A percentile compares a stretch with the other conserved stretches of the same genome.
These are phyloP conservation scores for Groenewaldozyma tartarivorans DNA, from an alignment of 805 yeast species.

Conservation along the genomic window DNA sequence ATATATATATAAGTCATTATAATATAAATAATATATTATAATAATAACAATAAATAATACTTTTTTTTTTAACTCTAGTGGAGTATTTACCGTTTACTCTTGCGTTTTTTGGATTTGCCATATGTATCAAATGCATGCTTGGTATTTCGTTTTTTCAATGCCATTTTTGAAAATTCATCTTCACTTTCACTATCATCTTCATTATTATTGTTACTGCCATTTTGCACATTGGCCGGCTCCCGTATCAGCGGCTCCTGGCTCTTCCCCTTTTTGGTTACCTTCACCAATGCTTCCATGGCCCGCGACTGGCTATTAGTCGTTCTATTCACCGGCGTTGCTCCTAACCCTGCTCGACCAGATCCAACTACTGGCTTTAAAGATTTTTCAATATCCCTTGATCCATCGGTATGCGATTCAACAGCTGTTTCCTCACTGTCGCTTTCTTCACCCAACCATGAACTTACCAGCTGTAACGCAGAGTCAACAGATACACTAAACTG, in stretches of 20 bases:
- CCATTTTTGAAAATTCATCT: background rate
- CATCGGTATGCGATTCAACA: slow-evolving; percentile 1
- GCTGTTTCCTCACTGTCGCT: slow-evolving; percentile 4
- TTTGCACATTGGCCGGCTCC: background rate
- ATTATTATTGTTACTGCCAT: background rate
- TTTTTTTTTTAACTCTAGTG: too few species aligned
- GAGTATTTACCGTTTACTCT: too few species aligned
- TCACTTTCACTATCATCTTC: background rate
- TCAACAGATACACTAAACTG: slow-evolving; percentile 22
- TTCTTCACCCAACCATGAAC: slow-evolving; percentile 19
- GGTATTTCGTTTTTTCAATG: background rate
- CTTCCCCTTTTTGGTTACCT: background rate
- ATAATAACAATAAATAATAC: too few species aligned
- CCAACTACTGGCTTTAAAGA: background rate
- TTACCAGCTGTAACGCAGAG: slow-evolving; percentile 15
- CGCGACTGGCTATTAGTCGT: background rate
- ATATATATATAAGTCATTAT: background rate
- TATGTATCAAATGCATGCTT: background rate
- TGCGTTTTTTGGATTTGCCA: background rate
- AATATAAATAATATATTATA: too few species aligned
- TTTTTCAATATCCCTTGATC: slow-evolving; percentile 1
- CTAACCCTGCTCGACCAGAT: slow-evolving; percentile 9
- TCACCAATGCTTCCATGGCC: background rate
- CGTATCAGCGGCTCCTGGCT: background rate
- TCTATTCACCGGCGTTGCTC: slow-evolving; percentile 2